Percentiles rank a stretch among this genome's conserved stretches.
These are phyloP conservation scores for Cordia subcordata DNA, from an alignment of 257 asterid genomes.

Conservation along the genomic window DNA sequence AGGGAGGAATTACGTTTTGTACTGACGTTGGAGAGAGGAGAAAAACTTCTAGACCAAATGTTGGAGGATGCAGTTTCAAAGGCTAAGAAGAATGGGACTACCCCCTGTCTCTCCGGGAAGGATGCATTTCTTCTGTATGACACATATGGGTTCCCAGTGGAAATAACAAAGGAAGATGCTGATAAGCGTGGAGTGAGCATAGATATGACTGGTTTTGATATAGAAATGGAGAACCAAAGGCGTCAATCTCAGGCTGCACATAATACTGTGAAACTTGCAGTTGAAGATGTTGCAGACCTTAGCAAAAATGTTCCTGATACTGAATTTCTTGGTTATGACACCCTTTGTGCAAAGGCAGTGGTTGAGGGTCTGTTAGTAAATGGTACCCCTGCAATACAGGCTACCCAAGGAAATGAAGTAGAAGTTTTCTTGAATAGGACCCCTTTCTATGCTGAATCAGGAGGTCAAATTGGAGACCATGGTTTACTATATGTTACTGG, in stretches of 20 bases:
- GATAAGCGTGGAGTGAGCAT: constrained; percentile 68
- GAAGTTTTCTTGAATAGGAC: constrained; percentile 81
- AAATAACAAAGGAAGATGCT: constrained; percentile 90
- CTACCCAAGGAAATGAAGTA: constrained; percentile 79
- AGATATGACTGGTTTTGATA: constrained; percentile 66
- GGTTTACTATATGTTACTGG: constrained; percentile 50
- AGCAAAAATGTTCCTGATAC: constrained; percentile 65
- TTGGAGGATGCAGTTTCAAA: constrained; percentile 48
- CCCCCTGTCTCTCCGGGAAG: constrained; percentile 70
- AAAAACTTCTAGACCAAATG: constrained; percentile 78
- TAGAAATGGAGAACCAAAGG: constrained; percentile 86
- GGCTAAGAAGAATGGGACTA: constrained; percentile 36
- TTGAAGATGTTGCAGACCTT: constrained; percentile 68
- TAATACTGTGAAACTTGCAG: constrained; percentile 70
- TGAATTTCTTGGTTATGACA: constrained; percentile 73
- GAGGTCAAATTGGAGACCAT: constrained; percentile 91
- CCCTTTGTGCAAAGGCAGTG: constrained; percentile 61
- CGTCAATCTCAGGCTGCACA: constrained; percentile 97
- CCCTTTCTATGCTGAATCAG: constrained; percentile 95
- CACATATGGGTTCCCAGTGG: constrained; percentile 89
- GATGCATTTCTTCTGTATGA: constrained; percentile 87
- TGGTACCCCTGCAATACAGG: constrained; percentile 63
- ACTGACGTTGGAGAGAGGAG: constrained; percentile 86
- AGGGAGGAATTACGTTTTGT: constrained; percentile 92
- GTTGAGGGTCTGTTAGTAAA: constrained; percentile 71